Conservation (phyloP, 768 basidiomycete species). For the Basidioascus undulatus region DNA sequence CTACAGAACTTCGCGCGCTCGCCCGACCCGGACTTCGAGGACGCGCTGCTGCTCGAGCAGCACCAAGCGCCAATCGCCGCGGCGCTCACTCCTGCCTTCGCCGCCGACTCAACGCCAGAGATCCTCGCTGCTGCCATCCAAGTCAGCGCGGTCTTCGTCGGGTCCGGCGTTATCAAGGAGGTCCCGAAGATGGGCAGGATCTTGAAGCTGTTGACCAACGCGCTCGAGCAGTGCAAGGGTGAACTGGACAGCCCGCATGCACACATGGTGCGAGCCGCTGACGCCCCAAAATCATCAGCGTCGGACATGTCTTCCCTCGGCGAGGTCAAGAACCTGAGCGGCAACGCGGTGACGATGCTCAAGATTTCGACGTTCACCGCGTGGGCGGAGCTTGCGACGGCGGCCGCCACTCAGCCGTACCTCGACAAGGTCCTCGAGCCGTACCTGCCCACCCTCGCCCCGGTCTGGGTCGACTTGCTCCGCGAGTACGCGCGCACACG, state of each 20-base stretch:
- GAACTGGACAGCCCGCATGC: conserved; percentile 5
- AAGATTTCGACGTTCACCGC: conserved; percentile 77
- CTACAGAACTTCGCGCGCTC: conserved; percentile 58
- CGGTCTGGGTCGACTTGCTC: conserved; percentile 67
- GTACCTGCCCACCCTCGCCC: conserved; percentile 43
- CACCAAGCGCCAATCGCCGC: conserved; percentile 96
- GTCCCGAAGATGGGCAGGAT: conserved; percentile 80
- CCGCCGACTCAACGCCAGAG: conserved; percentile 82
- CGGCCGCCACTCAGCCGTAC: conserved; percentile 43
- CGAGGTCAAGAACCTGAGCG: conserved; percentile 60
- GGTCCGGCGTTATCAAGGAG: conserved; percentile 82
- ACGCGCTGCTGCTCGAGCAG: conserved; percentile 73
- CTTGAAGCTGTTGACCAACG: conserved; percentile 59
- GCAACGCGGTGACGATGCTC: conserved; percentile 86
- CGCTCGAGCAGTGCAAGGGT: conserved; percentile 81
- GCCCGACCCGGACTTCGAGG: conserved; percentile 81
- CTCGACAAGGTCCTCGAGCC: conserved; percentile 60
- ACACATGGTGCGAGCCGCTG: background rate
- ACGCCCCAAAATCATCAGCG: conserved; percentile 33
- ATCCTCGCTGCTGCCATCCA: conserved; percentile 77
- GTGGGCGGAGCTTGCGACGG: conserved; percentile 78
- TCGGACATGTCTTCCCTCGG: conserved; percentile 65
- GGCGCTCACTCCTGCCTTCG: conserved; percentile 87
- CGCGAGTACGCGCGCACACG: conserved; percentile 80
- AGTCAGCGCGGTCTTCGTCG: conserved; percentile 84